These are phyloP conservation scores for Monosporascus sp. DNA, from an alignment of 2,329 filamentous ascomycete genomes.

Conservation along the genomic window DNA sequence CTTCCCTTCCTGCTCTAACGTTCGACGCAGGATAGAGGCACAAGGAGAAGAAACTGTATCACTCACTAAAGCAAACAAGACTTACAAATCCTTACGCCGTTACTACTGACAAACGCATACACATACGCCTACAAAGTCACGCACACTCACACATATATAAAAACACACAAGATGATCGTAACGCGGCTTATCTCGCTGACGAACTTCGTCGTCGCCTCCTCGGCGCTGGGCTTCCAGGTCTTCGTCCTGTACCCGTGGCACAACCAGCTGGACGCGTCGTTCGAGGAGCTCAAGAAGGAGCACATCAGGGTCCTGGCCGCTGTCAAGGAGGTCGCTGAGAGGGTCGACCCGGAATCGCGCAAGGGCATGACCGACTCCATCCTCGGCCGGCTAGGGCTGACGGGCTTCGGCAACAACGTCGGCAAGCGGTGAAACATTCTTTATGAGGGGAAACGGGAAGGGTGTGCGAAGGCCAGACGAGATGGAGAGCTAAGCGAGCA, in stretches of 20 bases:
- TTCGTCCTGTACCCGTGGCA: conserved; percentile 69
- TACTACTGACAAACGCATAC: not conserved
- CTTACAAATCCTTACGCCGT: not conserved
- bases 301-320: conserved; percentile 40
- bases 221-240: conserved; percentile 62
- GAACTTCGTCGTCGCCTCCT: conserved; percentile 61
- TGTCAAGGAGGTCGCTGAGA: conserved; percentile 29
- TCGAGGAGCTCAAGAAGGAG: conserved; percentile 54
- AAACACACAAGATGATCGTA: conserved; percentile 25
- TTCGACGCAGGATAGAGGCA: not conserved
- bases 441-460: not conserved
- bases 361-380: conserved; percentile 23
- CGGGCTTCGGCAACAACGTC: conserved; percentile 12
- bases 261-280: conserved; percentile 57
- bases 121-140: not conserved
- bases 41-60: not conserved
- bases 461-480: not conserved
- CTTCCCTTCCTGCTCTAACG: not conserved
- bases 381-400: conserved; percentile 19
- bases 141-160: not conserved
- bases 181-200: conserved; percentile 51
- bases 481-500: not conserved
- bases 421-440: conserved; percentile 13
- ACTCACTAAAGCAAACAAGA: not conserved
- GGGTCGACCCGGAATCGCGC: conserved; percentile 21